A percentile compares a stretch with the other conserved stretches of the same genome.
phyloP scores from a whole-genome alignment of 176 grass and related monocot species.

The Canna indica region DNA sequence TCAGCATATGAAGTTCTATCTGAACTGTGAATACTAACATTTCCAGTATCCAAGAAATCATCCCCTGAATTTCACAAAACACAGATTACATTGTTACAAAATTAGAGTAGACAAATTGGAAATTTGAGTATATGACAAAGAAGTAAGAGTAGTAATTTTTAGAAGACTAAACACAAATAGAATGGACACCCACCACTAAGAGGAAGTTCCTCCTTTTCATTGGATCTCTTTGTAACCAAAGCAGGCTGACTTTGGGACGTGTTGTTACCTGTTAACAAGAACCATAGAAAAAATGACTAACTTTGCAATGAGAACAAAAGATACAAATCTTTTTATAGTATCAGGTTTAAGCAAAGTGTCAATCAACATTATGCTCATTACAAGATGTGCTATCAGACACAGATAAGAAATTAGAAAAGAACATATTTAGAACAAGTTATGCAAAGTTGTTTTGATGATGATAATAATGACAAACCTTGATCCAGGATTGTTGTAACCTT shows the following conservation, averaged over 20 bases:
- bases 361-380: too few species aligned
- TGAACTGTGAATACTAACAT: constrained; percentile 47
- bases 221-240: constrained; percentile 44
- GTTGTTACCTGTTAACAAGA: constrained; percentile 43
- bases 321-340: too few species aligned
- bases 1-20: constrained; percentile 28
- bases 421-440: too few species aligned
- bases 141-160: neutral
- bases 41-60: constrained; percentile 27
- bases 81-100: neutral
- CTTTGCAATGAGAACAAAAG: neutral
- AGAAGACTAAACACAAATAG: neutral
- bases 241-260: constrained; percentile 52
- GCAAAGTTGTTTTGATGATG: too few species aligned
- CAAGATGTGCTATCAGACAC: too few species aligned
- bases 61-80: constrained; percentile 38
- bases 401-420: too few species aligned
- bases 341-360: too few species aligned
- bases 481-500: too few species aligned
- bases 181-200: constrained; percentile 35
- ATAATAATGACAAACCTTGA: too few species aligned
- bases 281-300: constrained; percentile 1
- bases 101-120: neutral
- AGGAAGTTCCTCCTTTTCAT: constrained; percentile 39
- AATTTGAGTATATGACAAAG: too few species aligned